Conservation (phyloP, 1,284 basidiomycete genomes). For the Cutaneotrichosporon sp. region DNA sequence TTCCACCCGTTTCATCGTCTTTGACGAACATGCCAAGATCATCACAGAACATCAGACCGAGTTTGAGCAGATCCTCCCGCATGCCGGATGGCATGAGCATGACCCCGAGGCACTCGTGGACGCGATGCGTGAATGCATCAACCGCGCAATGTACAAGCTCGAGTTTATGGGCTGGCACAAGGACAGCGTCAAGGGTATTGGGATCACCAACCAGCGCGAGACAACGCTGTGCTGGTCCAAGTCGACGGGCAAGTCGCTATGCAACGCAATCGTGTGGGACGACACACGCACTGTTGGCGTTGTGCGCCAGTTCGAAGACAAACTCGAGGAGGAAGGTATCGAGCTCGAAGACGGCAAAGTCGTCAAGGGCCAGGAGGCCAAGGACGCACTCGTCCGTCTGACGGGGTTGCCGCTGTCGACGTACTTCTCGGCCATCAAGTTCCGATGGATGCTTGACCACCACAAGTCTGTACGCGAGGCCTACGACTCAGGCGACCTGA, state of each 20-base stretch:
- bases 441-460: slow-evolving; percentile 95
- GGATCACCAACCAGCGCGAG: slow-evolving; percentile 94
- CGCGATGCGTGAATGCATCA: slow-evolving; percentile 72
- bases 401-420: slow-evolving; percentile 90
- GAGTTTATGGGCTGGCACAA: slow-evolving; percentile 66
- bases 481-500: slow-evolving; percentile 72
- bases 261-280: slow-evolving; percentile 92
- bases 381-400: slow-evolving; percentile 42
- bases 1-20: slow-evolving; percentile 90
- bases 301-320: slow-evolving; percentile 71
- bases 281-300: slow-evolving; percentile 83
- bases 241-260: slow-evolving; percentile 78
- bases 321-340: slow-evolving; percentile 68
- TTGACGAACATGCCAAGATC: slow-evolving; percentile 83
- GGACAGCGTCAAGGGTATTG: slow-evolving; percentile 84
- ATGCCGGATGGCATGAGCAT: slow-evolving; percentile 96
- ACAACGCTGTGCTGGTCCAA: slow-evolving; percentile 93
- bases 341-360: slow-evolving; percentile 52
- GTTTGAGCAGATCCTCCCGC: slow-evolving; percentile 84
- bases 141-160: slow-evolving; percentile 65
- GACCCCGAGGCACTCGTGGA: slow-evolving; percentile 78
- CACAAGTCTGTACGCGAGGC: slow-evolving; percentile 72
- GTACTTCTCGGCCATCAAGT: slow-evolving; percentile 94
- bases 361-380: slow-evolving; percentile 57
- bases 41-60: slow-evolving; percentile 82